These are phyloP conservation scores for Phytopythium helicoides DNA, from an alignment of 352 stramenopile genomes.

Conservation along the genomic window DNA sequence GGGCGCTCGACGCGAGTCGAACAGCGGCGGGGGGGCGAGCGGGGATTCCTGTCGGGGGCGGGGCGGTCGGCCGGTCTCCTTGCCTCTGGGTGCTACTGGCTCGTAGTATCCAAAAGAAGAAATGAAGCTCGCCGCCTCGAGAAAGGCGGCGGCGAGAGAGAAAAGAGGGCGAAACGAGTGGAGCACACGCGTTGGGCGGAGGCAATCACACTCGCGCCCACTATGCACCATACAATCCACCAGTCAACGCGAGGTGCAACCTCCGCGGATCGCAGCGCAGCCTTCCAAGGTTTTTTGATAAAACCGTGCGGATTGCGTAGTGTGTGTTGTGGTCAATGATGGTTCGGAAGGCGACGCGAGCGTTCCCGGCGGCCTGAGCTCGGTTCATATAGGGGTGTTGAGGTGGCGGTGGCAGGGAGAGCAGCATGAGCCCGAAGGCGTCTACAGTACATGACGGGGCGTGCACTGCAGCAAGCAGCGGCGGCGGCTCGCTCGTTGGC, in stretches of 20 bases:
- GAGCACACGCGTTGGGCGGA: conserved; percentile 37
- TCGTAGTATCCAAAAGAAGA: conserved; percentile 59
- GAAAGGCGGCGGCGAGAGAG: conserved; percentile 12
- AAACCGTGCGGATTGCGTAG: no score
- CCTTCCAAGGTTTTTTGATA: conserved; percentile 43
- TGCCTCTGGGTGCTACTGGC: conserved; percentile 25
- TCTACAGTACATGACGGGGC: no score
- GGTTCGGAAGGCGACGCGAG: no score
- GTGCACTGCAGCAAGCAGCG: neutral
- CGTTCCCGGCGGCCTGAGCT: no score
- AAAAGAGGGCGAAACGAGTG: conserved; percentile 51
- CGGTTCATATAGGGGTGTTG: no score
- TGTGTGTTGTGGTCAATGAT: no score
- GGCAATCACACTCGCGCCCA: conserved; percentile 2
- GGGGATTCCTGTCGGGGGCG: conserved; percentile 13
- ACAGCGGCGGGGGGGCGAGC: conserved; percentile 13
- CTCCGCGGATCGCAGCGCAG: neutral
- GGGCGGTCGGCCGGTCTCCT: conserved; percentile 9
- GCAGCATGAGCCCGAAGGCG: no score
- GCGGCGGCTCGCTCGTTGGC: neutral
- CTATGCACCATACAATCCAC: conserved; percentile 38
- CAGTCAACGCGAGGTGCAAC: conserved; percentile 39
- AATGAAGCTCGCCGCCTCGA: conserved; percentile 41
- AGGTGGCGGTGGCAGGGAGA: no score
- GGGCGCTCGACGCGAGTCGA: conserved; percentile 15